Evolutionary conservation across 164 flowering plant species (phyloP), one percentile per base, ranked within the genome.

Genomic region (Kingdonia uniflora): DNA sequence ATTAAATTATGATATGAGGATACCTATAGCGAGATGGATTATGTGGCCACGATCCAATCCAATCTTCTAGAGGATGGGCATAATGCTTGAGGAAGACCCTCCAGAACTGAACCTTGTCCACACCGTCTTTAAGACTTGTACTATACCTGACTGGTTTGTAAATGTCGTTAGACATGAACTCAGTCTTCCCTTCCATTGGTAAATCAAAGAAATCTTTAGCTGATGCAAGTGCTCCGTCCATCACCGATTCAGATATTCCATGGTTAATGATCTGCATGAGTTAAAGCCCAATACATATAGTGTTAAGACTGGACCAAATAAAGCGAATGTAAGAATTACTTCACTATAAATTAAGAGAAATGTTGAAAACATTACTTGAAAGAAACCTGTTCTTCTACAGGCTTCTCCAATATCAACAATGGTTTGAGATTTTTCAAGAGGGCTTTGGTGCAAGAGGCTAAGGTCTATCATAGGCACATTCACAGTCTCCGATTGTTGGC

Each of bases 81-180:
- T 79, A 79, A 58, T 80, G 83, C 51, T 84, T 79, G 52, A 84
- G 77, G 49, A 79, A 73, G 0, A 68, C 61, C 64, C 91, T 79
- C 80, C 83, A 66, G 17, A 1, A 41, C n/a, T 75, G 78, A 15
- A 71, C 44, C 52, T 60, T 61, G 42, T 76, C 90, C 2, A 49
- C 29, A n/a, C 76, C 77, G 40, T 75, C 73, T n/a, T 58, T 75
- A 11, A 78, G 5, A 58, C 76, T 74, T 5, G 79, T 68, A 1
- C 71, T 70, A 46, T 71, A 76, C 24, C 91, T 64, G 26, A 79
- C 82, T 1, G 84, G 79, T 62, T 75, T 62, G 57, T 49, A 58
- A 8, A 80, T 81, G 42, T 80, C 76, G 14, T 56, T 58, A 0
- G 82, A 80, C 67, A 54, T 60, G 48, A 66, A 52, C 21, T 66